These are phyloP conservation scores for Colletotrichum orbiculare DNA, from an alignment of 2,329 filamentous ascomycete genomes.

Conservation along the genomic window DNA sequence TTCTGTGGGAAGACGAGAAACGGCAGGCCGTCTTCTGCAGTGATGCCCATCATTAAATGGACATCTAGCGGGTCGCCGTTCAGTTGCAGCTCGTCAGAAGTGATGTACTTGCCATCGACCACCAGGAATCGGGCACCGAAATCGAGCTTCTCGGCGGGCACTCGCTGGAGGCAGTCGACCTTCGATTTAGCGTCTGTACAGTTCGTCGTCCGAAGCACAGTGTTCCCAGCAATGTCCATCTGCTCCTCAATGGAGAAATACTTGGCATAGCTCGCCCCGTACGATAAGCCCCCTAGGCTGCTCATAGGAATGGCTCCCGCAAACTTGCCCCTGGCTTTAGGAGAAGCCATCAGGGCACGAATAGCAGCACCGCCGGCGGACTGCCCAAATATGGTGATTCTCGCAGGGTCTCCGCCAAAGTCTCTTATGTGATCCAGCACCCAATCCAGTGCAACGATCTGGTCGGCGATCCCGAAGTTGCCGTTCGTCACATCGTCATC, in stretches of 20 bases:
- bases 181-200: constrained; percentile 61
- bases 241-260: constrained; percentile 68
- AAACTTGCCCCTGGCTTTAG: constrained; percentile 59
- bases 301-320: constrained; percentile 57
- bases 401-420: constrained; percentile 67
- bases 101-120: constrained; percentile 67
- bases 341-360: constrained; percentile 60
- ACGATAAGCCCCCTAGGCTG: constrained; percentile 57
- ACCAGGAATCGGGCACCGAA: constrained; percentile 62
- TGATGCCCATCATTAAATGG: constrained; percentile 66
- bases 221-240: constrained; percentile 58
- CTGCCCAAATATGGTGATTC: constrained; percentile 67
- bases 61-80: constrained; percentile 59
- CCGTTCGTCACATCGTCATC: constrained; percentile 57
- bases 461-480: constrained; percentile 62
- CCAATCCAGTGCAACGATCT: constrained; percentile 62
- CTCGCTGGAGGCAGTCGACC: constrained; percentile 63
- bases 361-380: constrained; percentile 65
- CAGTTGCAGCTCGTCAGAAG: constrained; percentile 58
- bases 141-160: constrained; percentile 56
- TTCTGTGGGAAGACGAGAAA: constrained; percentile 54
- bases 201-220: constrained; percentile 61
- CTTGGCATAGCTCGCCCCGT: constrained; percentile 67
- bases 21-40: constrained; percentile 65
- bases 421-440: constrained; percentile 61